Evolutionary conservation across 768 basidiomycete species (phyloP), one percentile per base, ranked within the genome.

Genomic region (Boletus fagicola): DNA sequence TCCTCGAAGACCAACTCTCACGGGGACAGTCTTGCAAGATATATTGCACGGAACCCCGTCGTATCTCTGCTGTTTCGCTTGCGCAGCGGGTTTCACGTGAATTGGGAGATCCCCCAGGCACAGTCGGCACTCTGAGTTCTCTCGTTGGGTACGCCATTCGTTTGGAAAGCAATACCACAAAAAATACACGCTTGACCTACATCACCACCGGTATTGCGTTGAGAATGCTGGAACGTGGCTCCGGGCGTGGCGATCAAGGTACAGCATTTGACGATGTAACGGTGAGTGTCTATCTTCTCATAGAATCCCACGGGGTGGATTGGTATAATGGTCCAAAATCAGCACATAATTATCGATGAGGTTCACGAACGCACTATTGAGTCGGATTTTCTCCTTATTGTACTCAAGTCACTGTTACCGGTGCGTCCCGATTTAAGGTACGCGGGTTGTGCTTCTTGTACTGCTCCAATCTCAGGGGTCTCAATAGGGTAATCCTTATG

Each of bases 281-380:
- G n/a, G 94, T 92, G 63, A 72, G 81, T 61, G 36, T 49, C 43
- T 40, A 44, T 53, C 51, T 56, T 49, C 57, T 59, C 38, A 16
- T 42, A 30, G 42, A 13, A 12, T 56, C 26, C 11, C 35, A 33
- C 26, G 36, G 58, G 48, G 26, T 40, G 35, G 38, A 49, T 38
- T 33, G 12, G 22, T 53, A 24, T 49, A 43, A 62, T 22, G 49
- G 26, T 13, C 16, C 24, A 38, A 52, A 60, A 38, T 18, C 51
- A 94, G 92, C 94, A 97, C 67, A 86, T 99, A 68, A 88, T 99
- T 57, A 88, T 98, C 43, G 96, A 99, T 63, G 96, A 99, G 86
- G 92, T 97, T 47, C 96, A 99, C 66, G 96, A 99, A 76, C 87
- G 96, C 22, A 92, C 88, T 8, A 97, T 99, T 62, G 96, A 99